Percentiles rank a stretch among this genome's conserved stretches.
Evolutionary conservation across 2,329 filamentous ascomycete genomes (phyloP).

Genomic region (Exophiala sp.): DNA sequence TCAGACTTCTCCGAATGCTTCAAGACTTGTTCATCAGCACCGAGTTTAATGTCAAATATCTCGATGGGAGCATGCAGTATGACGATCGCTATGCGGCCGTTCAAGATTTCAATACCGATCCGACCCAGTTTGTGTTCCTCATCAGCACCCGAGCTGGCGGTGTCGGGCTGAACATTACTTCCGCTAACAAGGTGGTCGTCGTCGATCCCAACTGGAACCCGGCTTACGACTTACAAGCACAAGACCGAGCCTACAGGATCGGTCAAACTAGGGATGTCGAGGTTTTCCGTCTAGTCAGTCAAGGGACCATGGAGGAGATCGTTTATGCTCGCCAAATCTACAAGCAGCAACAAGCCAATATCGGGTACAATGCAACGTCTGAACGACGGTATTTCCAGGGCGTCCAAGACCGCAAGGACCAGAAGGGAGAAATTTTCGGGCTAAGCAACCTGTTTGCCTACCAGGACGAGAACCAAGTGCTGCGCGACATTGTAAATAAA

Average conservation of each 20-base stretch:
- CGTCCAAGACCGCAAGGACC: conserved; percentile 72
- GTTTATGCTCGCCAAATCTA: conserved; percentile 97
- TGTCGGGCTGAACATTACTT: conserved; percentile 91
- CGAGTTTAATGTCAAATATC: conserved; percentile 81
- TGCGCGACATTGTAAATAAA: conserved; percentile 96
- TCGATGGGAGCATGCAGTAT: conserved; percentile 78
- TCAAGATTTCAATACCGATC: conserved; percentile 84
- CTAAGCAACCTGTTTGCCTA: conserved; percentile 81
- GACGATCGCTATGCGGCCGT: conserved; percentile 77
- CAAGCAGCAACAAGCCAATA: conserved; percentile 98
- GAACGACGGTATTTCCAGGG: conserved; percentile 94
- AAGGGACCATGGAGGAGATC: conserved; percentile 93
- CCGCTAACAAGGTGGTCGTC: conserved; percentile 95
- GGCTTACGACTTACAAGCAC: conserved; percentile 86
- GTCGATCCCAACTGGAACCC: conserved; percentile 98
- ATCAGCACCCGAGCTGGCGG: conserved; percentile 93
- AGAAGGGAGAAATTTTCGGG: conserved; percentile 92
- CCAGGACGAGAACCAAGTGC: conserved; percentile 63
- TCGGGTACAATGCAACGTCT: conserved; percentile 86
- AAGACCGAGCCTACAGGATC: conserved; percentile 93
- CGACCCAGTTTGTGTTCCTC: conserved; percentile 84
- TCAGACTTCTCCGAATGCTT: conserved; percentile 75
- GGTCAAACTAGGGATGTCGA: conserved; percentile 90
- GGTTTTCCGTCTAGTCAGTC: conserved; percentile 83
- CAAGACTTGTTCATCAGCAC: conserved; percentile 81